Evolutionary conservation across 352 stramenopile genomes (phyloP).

Genomic region (Thraustochytrium striatum): DNA sequence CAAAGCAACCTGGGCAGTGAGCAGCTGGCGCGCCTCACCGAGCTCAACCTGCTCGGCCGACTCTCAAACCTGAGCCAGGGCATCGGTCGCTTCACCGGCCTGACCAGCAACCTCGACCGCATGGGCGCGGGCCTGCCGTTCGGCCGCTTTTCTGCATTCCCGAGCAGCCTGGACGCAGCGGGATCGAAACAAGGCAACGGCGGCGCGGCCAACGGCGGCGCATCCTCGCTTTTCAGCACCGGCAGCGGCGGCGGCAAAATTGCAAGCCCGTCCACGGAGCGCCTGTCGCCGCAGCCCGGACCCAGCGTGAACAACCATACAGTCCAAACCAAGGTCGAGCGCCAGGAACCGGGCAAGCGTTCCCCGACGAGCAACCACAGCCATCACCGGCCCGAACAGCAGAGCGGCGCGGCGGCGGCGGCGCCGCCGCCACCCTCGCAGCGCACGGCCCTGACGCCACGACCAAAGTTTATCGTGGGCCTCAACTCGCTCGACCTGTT

Average conservation of each 20-base stretch:
- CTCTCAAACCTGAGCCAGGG: constrained; percentile 1
- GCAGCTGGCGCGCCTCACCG: not conserved
- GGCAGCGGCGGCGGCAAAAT: too few species aligned
- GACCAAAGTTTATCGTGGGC: not conserved
- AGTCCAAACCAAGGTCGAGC: not conserved
- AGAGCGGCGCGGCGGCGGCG: not conserved
- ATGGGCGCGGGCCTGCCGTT: not conserved
- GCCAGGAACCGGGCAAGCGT: not conserved
- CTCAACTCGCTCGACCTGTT: constrained; percentile 43
- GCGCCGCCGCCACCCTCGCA: not conserved
- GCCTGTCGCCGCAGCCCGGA: not conserved
- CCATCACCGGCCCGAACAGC: not conserved
- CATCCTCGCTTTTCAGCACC: too few species aligned
- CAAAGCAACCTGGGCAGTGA: not conserved
- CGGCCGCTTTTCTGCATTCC: not conserved
- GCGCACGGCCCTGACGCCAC: not conserved
- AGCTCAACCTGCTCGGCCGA: not conserved
- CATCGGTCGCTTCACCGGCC: constrained; percentile 1
- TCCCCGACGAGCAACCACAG: not conserved
- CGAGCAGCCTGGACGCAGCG: not conserved
- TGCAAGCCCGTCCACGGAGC: not conserved
- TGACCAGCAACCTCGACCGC: not conserved
- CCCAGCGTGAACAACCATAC: not conserved
- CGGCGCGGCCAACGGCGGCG: not conserved
- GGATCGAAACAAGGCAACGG: not conserved